These are phyloP conservation scores for Fusarium equiseti DNA, from an alignment of 2,329 filamentous ascomycete genomes.

Conservation along the genomic window DNA sequence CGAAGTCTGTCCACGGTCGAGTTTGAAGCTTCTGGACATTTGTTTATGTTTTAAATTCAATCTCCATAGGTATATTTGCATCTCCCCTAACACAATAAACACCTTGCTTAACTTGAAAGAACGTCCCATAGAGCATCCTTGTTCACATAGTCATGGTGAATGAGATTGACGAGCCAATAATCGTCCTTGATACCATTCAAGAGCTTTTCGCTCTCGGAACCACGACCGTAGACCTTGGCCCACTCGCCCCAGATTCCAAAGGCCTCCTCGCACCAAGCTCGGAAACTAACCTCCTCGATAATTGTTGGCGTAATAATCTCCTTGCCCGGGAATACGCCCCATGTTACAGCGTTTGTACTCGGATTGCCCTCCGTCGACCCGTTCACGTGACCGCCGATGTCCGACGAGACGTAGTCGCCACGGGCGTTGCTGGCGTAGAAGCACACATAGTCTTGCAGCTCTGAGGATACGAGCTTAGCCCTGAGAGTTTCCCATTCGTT, in stretches of 20 bases:
- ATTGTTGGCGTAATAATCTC: slow-evolving; percentile 97
- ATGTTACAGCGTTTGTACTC: slow-evolving; percentile 93
- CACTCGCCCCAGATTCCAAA: slow-evolving; percentile 97
- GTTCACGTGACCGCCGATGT: slow-evolving; percentile 57
- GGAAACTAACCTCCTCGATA: slow-evolving; percentile 94
- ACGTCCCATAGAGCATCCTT: slow-evolving; percentile 79
- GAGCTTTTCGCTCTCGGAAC: slow-evolving; percentile 77
- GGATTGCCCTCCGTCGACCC: slow-evolving; percentile 50
- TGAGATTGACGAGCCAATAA: slow-evolving; percentile 91
- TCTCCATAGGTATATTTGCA: slow-evolving; percentile 49
- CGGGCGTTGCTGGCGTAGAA: slow-evolving; percentile 87
- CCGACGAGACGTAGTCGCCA: slow-evolving; percentile 83
- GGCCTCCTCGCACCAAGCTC: slow-evolving; percentile 94
- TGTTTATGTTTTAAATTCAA: slow-evolving; percentile 10
- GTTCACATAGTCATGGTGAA: slow-evolving; percentile 83
- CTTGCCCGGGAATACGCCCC: slow-evolving; percentile 95
- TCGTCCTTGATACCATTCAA: slow-evolving; percentile 76
- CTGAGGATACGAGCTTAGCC: slow-evolving; percentile 69
- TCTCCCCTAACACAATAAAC: neutral
- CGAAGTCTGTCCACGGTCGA: neutral
- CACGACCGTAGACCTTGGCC: slow-evolving; percentile 86
- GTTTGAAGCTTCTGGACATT: neutral
- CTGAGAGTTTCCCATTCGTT: slow-evolving; percentile 78
- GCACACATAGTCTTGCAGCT: slow-evolving; percentile 75
- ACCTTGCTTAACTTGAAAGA: slow-evolving; percentile 58